These are phyloP conservation scores for Coprinopsis cinerea DNA, from an alignment of 768 basidiomycete genomes.

Conservation along the genomic window DNA sequence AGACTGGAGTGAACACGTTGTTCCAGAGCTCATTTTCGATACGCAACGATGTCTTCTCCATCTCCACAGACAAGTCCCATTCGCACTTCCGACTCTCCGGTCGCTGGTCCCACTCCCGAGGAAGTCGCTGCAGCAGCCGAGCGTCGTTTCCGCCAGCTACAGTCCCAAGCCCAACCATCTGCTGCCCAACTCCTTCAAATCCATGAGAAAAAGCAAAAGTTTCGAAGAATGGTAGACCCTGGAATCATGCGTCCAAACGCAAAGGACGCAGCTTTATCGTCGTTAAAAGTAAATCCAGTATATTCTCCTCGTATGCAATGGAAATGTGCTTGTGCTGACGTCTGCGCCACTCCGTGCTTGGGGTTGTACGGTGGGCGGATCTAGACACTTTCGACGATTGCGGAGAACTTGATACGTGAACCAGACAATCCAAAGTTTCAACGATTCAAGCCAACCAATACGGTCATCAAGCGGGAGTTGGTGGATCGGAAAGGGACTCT, in stretches of 20 bases:
- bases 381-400: slow-evolving; percentile 61
- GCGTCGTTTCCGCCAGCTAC: slow-evolving; percentile 28
- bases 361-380: no score
- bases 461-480: slow-evolving; percentile 55
- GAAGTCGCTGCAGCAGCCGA: slow-evolving; percentile 41
- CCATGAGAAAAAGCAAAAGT: slow-evolving; percentile 63
- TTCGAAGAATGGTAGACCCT: slow-evolving; percentile 73
- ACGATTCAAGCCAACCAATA: slow-evolving; percentile 73
- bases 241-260: slow-evolving; percentile 71
- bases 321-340: no score
- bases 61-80: slow-evolving; percentile 7
- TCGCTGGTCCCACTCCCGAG: slow-evolving; percentile 23
- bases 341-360: no score
- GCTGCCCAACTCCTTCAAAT: slow-evolving; percentile 40
- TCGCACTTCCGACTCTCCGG: slow-evolving; percentile 1
- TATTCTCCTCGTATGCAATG: no score
- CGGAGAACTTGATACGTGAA: slow-evolving; percentile 69
- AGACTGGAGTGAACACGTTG: not conserved
- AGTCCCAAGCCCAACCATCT: slow-evolving; percentile 24
- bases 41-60: slow-evolving; percentile 9
- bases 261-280: slow-evolving; percentile 49
- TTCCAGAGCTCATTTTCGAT: not conserved
- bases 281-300: slow-evolving; percentile 64
- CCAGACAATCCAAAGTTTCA: slow-evolving; percentile 69
- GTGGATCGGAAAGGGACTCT: slow-evolving; percentile 70